Evolutionary conservation across 2,329 filamentous ascomycete genomes (phyloP).

Genomic region (Xylariaceae sp.): DNA sequence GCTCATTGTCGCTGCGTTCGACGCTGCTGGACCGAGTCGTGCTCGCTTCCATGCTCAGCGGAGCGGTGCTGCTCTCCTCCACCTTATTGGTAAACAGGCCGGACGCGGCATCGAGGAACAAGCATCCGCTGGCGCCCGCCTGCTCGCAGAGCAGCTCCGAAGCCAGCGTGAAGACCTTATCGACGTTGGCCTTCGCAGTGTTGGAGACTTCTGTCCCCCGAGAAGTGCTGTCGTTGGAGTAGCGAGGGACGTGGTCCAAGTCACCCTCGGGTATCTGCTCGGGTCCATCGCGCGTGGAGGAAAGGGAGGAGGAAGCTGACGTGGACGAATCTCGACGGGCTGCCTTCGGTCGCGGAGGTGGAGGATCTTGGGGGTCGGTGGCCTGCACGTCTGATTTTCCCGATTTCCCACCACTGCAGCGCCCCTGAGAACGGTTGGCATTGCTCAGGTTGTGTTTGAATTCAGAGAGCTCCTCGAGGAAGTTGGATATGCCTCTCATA

Average conservation of each 20-base stretch:
- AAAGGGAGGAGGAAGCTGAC: no score
- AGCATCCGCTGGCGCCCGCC: slow-evolving; percentile 11
- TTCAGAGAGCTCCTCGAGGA: slow-evolving; percentile 16
- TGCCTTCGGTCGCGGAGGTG: no score
- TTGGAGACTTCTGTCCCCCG: slow-evolving; percentile 4
- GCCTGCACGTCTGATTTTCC: background rate
- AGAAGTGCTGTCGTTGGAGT: slow-evolving; percentile 5
- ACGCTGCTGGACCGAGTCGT: slow-evolving; percentile 5
- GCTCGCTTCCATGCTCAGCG: slow-evolving; percentile 2
- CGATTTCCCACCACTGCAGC: no score
- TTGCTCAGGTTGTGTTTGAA: slow-evolving; percentile 14
- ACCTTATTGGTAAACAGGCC: slow-evolving; percentile 8
- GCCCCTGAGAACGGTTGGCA: background rate
- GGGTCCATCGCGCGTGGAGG: no score
- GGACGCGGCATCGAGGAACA: slow-evolving; percentile 11
- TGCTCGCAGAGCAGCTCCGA: slow-evolving; percentile 15
- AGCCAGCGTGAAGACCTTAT: slow-evolving; percentile 13
- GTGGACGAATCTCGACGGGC: no score
- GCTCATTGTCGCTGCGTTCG: slow-evolving; percentile 11
- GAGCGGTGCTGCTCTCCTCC: slow-evolving; percentile 3
- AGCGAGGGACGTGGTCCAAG: slow-evolving; percentile 4
- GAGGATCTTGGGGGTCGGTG: background rate
- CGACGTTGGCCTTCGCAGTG: slow-evolving; percentile 8
- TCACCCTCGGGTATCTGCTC: no score
- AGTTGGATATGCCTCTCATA: slow-evolving; percentile 16